These are phyloP conservation scores for Aureococcus anophagefferens DNA, from an alignment of 108 stramenopile genomes.

Conservation along the genomic window DNA sequence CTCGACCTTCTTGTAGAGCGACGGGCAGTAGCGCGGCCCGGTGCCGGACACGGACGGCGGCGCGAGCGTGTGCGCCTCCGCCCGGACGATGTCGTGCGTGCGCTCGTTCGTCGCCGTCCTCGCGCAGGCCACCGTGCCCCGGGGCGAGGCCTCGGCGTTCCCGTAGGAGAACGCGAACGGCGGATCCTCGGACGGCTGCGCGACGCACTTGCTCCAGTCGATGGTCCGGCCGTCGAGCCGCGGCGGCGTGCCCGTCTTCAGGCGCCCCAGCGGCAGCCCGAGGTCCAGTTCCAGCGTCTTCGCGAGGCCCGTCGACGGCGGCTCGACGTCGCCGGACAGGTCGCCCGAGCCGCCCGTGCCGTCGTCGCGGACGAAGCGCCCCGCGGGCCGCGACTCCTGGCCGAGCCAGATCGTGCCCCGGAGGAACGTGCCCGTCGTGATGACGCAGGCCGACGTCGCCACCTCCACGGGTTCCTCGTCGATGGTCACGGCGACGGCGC, in stretches of 20 bases:
- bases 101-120: slow-evolving; percentile 73
- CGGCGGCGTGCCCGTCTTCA: slow-evolving; percentile 95
- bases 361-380: slow-evolving; percentile 62
- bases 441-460: slow-evolving; percentile 58
- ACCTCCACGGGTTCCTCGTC: slow-evolving; percentile 41
- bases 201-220: slow-evolving; percentile 67
- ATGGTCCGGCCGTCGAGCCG: slow-evolving; percentile 84
- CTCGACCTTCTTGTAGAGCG: slow-evolving; percentile 86
- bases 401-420: slow-evolving; percentile 76
- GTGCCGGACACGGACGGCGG: slow-evolving; percentile 72
- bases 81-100: slow-evolving; percentile 81
- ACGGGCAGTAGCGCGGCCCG: slow-evolving; percentile 92
- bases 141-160: too few relatives aligned
- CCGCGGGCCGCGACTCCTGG: slow-evolving; percentile 74
- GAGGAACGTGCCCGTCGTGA: slow-evolving; percentile 96
- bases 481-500: slow-evolving; percentile 40
- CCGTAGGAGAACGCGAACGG: slow-evolving; percentile 44
- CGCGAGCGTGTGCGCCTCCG: slow-evolving; percentile 61
- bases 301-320: slow-evolving; percentile 81
- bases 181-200: slow-evolving; percentile 79
- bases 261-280: slow-evolving; percentile 74
- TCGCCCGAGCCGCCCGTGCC: neutral
- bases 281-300: slow-evolving; percentile 66
- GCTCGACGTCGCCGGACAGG: slow-evolving; percentile 44
- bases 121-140: slow-evolving; percentile 51